phyloP scores from a whole-genome alignment of 768 basidiomycete genomes.

The Exidia glandulosa region DNA sequence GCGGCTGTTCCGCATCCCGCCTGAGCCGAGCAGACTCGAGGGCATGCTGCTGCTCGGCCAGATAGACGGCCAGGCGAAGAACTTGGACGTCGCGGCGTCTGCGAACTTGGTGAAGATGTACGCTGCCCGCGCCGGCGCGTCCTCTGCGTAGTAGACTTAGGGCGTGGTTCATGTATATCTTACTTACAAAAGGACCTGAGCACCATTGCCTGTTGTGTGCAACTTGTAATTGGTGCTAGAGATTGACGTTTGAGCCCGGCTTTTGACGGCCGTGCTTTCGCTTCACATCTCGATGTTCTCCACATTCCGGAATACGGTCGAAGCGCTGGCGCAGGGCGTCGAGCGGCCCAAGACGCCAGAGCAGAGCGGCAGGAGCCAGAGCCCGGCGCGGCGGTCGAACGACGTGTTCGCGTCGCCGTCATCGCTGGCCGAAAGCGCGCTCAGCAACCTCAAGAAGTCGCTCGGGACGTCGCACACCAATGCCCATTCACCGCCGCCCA shows the following conservation, averaged over 20 bases:
- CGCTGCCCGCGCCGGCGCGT: slow-evolving; percentile 27
- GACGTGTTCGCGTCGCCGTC: slow-evolving; percentile 29
- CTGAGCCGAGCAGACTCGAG: slow-evolving; percentile 81
- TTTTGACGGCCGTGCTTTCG: background rate
- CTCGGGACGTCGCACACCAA: slow-evolving; percentile 29
- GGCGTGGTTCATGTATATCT: background rate
- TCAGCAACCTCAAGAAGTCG: slow-evolving; percentile 54
- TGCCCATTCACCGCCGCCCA: slow-evolving; percentile 6
- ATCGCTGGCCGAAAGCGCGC: slow-evolving; percentile 50
- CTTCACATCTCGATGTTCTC: slow-evolving; percentile 46
- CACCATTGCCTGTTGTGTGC: too few species aligned
- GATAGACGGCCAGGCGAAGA: slow-evolving; percentile 77
- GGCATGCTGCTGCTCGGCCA: slow-evolving; percentile 78
- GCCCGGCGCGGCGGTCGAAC: slow-evolving; percentile 8
- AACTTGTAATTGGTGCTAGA: too few species aligned
- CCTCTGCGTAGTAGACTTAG: background rate
- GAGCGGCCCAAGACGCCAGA: slow-evolving; percentile 23
- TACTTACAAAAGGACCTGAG: background rate
- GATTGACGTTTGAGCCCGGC: too few species aligned
- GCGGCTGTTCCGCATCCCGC: slow-evolving; percentile 77
- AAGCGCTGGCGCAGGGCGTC: slow-evolving; percentile 42
- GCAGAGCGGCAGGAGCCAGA: background rate
- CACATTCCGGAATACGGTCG: slow-evolving; percentile 62
- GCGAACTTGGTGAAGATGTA: slow-evolving; percentile 77
- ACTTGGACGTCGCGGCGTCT: slow-evolving; percentile 49